These are phyloP conservation scores for Zostera marina DNA, from an alignment of 116 monocot species.

Conservation along the genomic window DNA sequence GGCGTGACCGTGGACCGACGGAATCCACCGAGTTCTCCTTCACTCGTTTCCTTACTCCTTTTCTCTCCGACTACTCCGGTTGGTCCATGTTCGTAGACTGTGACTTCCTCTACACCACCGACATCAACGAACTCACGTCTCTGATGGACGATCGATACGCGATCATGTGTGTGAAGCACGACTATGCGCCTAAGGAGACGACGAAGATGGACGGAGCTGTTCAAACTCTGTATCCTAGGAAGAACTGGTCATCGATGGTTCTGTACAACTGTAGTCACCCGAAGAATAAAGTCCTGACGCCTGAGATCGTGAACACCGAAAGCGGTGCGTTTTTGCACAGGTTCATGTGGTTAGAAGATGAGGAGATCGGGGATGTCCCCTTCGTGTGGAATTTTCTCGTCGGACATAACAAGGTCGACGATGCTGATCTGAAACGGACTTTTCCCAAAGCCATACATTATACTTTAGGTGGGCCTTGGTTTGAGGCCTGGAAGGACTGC, in stretches of 20 bases:
- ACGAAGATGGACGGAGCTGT: slow-evolving; percentile 83
- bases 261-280: slow-evolving; percentile 79
- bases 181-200: slow-evolving; percentile 48
- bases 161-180: slow-evolving; percentile 80
- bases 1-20: slow-evolving; percentile 46
- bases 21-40: slow-evolving; percentile 95
- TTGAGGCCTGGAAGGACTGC: slow-evolving; percentile 57
- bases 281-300: slow-evolving; percentile 52
- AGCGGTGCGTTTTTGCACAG: slow-evolving; percentile 71
- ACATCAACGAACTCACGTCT: slow-evolving; percentile 26
- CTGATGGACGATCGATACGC: slow-evolving; percentile 36
- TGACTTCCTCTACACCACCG: slow-evolving; percentile 75
- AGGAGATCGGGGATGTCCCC: slow-evolving; percentile 66
- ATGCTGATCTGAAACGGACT: slow-evolving; percentile 15
- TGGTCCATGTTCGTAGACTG: slow-evolving; percentile 88
- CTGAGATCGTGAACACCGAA: slow-evolving; percentile 40
- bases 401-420: slow-evolving; percentile 59
- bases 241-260: slow-evolving; percentile 95
- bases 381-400: slow-evolving; percentile 77
- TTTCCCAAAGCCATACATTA: slow-evolving; percentile 62
- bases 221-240: slow-evolving; percentile 76
- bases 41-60: slow-evolving; percentile 88
- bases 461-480: slow-evolving; percentile 72
- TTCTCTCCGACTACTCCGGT: slow-evolving; percentile 41
- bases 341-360: slow-evolving; percentile 77